phyloP scores from a whole-genome alignment of 805 yeast species.

The Candida incommunis region DNA sequence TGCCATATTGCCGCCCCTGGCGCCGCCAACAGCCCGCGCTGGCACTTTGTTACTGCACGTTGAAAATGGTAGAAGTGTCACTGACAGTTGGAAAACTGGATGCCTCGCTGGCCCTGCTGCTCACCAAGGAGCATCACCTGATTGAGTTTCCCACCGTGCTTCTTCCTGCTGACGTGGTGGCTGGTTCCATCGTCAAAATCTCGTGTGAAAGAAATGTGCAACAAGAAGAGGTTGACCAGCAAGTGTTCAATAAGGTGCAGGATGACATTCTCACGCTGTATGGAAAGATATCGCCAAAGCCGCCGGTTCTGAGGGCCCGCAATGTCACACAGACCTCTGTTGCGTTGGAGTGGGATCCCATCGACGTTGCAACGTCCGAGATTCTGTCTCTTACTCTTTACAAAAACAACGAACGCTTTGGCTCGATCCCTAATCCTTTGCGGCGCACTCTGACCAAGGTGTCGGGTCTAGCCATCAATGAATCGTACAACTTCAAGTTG shows the following conservation, averaged over 20 bases:
- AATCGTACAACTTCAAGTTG: conserved; percentile 64
- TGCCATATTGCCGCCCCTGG: too few species aligned
- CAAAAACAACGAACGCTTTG: conserved; percentile 54
- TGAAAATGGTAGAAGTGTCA: conserved; percentile 72
- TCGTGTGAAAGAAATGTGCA: conserved; percentile 64
- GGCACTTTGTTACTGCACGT: too few species aligned
- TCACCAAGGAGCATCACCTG: conserved; percentile 84
- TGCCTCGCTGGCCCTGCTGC: conserved; percentile 80
- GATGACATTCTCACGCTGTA: conserved; percentile 56
- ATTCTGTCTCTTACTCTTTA: conserved; percentile 63
- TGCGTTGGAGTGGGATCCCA: conserved; percentile 86
- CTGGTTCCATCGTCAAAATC: conserved; percentile 85
- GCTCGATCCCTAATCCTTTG: conserved; percentile 72
- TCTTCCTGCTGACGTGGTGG: conserved; percentile 76
- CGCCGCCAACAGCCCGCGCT: too few species aligned
- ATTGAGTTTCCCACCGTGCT: conserved; percentile 95
- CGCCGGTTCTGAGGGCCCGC: conserved; percentile 52
- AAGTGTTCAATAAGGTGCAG: conserved; percentile 51
- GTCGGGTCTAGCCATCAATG: conserved; percentile 83
- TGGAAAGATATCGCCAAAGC: conserved; percentile 57
- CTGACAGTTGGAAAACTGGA: conserved; percentile 92
- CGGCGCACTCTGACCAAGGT: conserved; percentile 70
- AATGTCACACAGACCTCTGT: conserved; percentile 91
- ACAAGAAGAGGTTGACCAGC: conserved; percentile 46
- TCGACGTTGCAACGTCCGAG: conserved; percentile 70